A percentile compares a stretch with the other conserved stretches of the same genome.
Conservation (phyloP, 164 flowering plant genomes). For the Tetracentron sinense region DNA sequence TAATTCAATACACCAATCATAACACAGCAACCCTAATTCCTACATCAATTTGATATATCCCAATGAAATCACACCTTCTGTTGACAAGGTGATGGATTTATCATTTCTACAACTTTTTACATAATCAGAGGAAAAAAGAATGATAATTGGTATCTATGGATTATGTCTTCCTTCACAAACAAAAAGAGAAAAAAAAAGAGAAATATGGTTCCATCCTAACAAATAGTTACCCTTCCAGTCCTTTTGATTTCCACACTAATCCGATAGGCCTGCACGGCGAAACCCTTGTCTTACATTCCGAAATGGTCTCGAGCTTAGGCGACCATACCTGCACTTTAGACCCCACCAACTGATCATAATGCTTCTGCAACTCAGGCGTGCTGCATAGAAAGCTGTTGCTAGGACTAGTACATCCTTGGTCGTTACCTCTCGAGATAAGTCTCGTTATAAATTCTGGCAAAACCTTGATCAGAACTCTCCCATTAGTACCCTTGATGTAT, state of each 20-base stretch:
- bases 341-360: conserved; percentile 67
- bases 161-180: too few species aligned
- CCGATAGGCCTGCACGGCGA: conserved; percentile 66
- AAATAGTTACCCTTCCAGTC: conserved; percentile 11
- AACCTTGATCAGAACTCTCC: conserved; percentile 63
- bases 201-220: too few species aligned
- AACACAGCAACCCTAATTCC: too few species aligned
- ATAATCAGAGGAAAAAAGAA: not conserved
- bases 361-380: conserved; percentile 89
- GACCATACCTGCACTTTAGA: conserved; percentile 72
- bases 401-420: conserved; percentile 1
- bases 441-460: conserved; percentile 57
- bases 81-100: not conserved
- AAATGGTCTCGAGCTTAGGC: conserved; percentile 79
- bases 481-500: conserved; percentile 53
- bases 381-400: conserved; percentile 47
- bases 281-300: conserved; percentile 48
- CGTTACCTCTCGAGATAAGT: conserved; percentile 26
- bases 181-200: too few species aligned
- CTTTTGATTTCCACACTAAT: conserved; percentile 40
- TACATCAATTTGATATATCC: too few species aligned
- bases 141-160: not conserved
- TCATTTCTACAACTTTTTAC: not conserved
- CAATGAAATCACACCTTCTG: not conserved
- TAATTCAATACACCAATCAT: too few species aligned